Conservation (phyloP, 164 flowering plant genomes). For the Litsea cubeba region DNA sequence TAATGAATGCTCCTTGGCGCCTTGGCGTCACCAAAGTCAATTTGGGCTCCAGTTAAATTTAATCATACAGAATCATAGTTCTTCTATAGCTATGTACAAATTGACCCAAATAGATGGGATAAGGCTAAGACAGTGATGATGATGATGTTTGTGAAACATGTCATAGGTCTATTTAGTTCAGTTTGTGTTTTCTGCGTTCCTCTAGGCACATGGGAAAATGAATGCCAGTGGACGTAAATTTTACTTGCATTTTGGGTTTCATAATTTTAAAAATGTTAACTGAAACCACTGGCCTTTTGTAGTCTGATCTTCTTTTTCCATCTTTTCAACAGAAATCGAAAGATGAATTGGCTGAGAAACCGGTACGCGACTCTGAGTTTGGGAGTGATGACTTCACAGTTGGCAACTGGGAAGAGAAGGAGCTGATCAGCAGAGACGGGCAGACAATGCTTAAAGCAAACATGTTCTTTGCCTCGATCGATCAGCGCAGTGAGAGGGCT, state of each 20-base stretch:
- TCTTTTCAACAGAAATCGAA: not conserved
- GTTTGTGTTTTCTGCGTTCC: not conserved
- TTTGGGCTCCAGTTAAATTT: no score
- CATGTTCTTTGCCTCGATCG: constrained; percentile 61
- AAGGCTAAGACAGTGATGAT: no score
- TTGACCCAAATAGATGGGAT: no score
- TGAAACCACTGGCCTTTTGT: not conserved
- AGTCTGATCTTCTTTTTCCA: not conserved
- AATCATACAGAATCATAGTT: no score
- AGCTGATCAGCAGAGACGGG: constrained; percentile 54
- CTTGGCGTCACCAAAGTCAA: no score
- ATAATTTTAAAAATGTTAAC: no score
- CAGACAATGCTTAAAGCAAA: constrained; percentile 36
- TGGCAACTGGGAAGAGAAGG: constrained; percentile 45
- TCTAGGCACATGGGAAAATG: not conserved
- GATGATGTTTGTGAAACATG: no score
- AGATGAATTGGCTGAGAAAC: not conserved
- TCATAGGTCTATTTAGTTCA: no score
- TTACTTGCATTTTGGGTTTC: not conserved
- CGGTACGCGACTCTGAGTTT: constrained; percentile 1
- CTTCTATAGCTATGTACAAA: no score
- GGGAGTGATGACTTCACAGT: constrained; percentile 4
- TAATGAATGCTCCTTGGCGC: no score
- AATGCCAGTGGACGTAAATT: no score
- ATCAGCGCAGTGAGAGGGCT: constrained; percentile 53